Conservation (phyloP, 2,329 filamentous ascomycete species). For the Fusarium pseudograminearum region DNA sequence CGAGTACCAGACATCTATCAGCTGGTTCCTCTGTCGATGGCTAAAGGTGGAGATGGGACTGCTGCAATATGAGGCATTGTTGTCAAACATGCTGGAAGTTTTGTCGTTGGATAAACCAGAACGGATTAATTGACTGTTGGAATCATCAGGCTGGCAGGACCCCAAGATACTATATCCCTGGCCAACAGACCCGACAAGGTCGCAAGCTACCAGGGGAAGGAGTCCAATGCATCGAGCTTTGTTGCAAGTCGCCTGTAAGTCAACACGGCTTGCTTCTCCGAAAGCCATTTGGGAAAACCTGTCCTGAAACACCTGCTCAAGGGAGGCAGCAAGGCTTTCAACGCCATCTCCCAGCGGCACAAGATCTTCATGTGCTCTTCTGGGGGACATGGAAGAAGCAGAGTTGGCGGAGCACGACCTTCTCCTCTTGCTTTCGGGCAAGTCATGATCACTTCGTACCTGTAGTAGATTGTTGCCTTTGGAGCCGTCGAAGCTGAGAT, state of each 20-base stretch:
- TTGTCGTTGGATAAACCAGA: slow-evolving; percentile 47
- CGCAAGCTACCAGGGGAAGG: slow-evolving; percentile 48
- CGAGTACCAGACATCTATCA: slow-evolving; percentile 58
- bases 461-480: slow-evolving; percentile 32
- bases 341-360: slow-evolving; percentile 24
- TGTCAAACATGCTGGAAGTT: slow-evolving; percentile 51
- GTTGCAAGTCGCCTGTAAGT: background rate
- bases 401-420: slow-evolving; percentile 47
- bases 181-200: slow-evolving; percentile 50
- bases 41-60: slow-evolving; percentile 50
- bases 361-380: slow-evolving; percentile 40
- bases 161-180: slow-evolving; percentile 50
- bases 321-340: slow-evolving; percentile 48
- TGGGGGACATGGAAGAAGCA: slow-evolving; percentile 42
- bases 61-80: slow-evolving; percentile 34
- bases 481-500: slow-evolving; percentile 46
- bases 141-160: slow-evolving; percentile 46
- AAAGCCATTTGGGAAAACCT: slow-evolving; percentile 41
- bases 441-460: slow-evolving; percentile 25
- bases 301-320: slow-evolving; percentile 50
- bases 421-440: slow-evolving; percentile 39
- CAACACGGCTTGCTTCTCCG: background rate
- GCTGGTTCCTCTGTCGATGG: slow-evolving; percentile 50
- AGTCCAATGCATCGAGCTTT: slow-evolving; percentile 46
- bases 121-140: slow-evolving; percentile 46